These are phyloP conservation scores for Diaporthe velutina DNA, from an alignment of 2,329 filamentous ascomycete genomes.

Conservation along the genomic window DNA sequence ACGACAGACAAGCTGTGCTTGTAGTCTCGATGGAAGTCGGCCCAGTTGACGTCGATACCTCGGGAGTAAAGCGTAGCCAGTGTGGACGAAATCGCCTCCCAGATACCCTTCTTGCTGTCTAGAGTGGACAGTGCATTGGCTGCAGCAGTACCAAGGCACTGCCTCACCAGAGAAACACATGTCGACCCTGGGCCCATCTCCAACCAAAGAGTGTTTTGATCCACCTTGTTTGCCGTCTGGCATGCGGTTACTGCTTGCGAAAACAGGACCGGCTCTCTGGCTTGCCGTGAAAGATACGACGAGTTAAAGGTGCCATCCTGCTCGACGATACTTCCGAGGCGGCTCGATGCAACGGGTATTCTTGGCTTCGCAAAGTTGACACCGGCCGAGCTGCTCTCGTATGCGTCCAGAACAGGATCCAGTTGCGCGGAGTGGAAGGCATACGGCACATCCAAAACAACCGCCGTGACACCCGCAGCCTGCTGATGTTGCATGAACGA, in stretches of 20 bases:
- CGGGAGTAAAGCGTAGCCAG: not conserved
- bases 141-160: slow-evolving; percentile 70
- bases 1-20: slow-evolving; percentile 16
- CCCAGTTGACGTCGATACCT: slow-evolving; percentile 3
- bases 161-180: slow-evolving; percentile 70
- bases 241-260: slow-evolving; percentile 63
- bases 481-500: slow-evolving; percentile 55
- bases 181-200: slow-evolving; percentile 80
- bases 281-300: slow-evolving; percentile 51
- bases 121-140: slow-evolving; percentile 71
- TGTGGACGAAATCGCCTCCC: not conserved
- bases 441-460: slow-evolving; percentile 61
- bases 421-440: slow-evolving; percentile 68
- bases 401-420: slow-evolving; percentile 67
- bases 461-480: slow-evolving; percentile 55
- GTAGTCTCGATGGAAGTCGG: slow-evolving; percentile 1
- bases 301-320: slow-evolving; percentile 46
- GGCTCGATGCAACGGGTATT: slow-evolving; percentile 77
- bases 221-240: slow-evolving; percentile 67
- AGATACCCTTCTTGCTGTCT: slow-evolving; percentile 58
- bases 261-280: slow-evolving; percentile 75
- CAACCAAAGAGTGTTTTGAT: slow-evolving; percentile 76
- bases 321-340: slow-evolving; percentile 72
- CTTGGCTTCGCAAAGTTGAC: slow-evolving; percentile 58
- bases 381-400: slow-evolving; percentile 59